Base-by-base conservation (phyloP, 2,329 filamentous ascomycete species). In the Lasiodiplodia sp. region DNA sequence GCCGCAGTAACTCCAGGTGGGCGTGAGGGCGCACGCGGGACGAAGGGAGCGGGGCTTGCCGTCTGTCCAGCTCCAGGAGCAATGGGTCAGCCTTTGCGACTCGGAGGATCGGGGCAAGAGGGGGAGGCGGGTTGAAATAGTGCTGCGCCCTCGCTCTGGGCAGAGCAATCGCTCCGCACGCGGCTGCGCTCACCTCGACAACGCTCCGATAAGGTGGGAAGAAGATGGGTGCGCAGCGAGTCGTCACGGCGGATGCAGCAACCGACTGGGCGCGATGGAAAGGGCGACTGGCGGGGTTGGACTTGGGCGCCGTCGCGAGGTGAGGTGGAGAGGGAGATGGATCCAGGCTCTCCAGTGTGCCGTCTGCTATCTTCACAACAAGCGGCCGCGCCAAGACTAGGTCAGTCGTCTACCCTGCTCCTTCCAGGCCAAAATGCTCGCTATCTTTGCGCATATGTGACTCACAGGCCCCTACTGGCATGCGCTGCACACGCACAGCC, bases 1-100 rank as follows among this genome's bases (percentile, higher is more conserved):
- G 67, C 67, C 67, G 67, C 53, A 51, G 58, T 68, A 68, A 64
- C 67, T 68, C 67, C 67, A 68, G 67, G 44, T 25, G 44, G 58
- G 34, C 38, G 53, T 44, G 18, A 49, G 52, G 64, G 21, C 57
- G 28, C 40, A 40, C 40, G 58, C 58, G 40, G 58, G 58, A 49
- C 40, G 58, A 23, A 31, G 25, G 16, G 40, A 16, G 65, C 60
- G 47, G 60, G 60, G 60, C 60, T 64, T 37, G 60, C 60, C 44
- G 44, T 37, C 60, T 52, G 47, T 52, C 47, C 23, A 52, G 44
- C 28, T 23, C 28, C 16, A 40, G 47, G 51, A 38, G 51, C 28
- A 38, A 25, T 52, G 18, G 8, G 60, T 64, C 60, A 64, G 60
- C 60, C n/a, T 25, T n/a, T 31, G 47, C 60, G 60, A 52, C 47